Evolutionary conservation across 2,329 filamentous ascomycete species (phyloP).

Genomic region (Remersonia thermophila): DNA sequence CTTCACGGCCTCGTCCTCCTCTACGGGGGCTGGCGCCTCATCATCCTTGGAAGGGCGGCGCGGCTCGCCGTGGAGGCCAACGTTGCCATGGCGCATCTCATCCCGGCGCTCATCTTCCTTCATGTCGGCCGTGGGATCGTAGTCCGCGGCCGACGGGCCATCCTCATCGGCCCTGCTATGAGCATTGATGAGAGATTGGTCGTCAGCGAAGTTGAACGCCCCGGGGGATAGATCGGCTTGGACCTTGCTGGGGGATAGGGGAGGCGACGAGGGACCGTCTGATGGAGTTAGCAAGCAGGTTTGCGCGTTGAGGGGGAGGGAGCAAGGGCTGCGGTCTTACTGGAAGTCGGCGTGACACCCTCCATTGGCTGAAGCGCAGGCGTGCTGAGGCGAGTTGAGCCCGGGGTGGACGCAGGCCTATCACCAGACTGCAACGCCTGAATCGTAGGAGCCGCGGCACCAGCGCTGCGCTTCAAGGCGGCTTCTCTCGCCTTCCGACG

Average conservation of each 20-base stretch:
- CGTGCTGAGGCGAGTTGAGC: conserved; percentile 33
- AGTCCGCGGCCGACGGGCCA: conserved; percentile 83
- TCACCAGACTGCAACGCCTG: conserved; percentile 61
- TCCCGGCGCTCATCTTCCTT: conserved; percentile 66
- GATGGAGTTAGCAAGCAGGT: conserved; percentile 1
- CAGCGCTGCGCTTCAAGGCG: conserved; percentile 65
- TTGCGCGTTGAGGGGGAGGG: background rate
- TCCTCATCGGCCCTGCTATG: conserved; percentile 45
- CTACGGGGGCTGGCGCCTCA: conserved; percentile 4
- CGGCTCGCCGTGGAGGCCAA: conserved; percentile 35
- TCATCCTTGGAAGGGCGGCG: conserved; percentile 12
- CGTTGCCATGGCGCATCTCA: conserved; percentile 48
- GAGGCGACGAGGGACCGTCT: conserved; percentile 22
- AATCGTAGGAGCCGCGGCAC: conserved; percentile 59
- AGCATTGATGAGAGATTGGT: conserved; percentile 54
- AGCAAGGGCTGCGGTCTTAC: conserved; percentile 23
- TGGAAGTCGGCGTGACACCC: conserved; percentile 33
- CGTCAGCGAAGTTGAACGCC: conserved; percentile 51
- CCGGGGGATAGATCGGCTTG: conserved; percentile 42
- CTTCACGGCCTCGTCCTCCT: conserved; percentile 3
- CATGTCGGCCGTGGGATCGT: conserved; percentile 83
- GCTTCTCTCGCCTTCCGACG: conserved; percentile 75
- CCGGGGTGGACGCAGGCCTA: conserved; percentile 45
- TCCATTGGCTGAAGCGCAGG: conserved; percentile 24
- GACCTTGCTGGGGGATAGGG: conserved; percentile 26